A percentile compares a stretch with the other conserved stretches of the same genome.
Evolutionary conservation across 1,284 basidiomycete species (phyloP).

Genomic region (Sparassis latifolia): DNA sequence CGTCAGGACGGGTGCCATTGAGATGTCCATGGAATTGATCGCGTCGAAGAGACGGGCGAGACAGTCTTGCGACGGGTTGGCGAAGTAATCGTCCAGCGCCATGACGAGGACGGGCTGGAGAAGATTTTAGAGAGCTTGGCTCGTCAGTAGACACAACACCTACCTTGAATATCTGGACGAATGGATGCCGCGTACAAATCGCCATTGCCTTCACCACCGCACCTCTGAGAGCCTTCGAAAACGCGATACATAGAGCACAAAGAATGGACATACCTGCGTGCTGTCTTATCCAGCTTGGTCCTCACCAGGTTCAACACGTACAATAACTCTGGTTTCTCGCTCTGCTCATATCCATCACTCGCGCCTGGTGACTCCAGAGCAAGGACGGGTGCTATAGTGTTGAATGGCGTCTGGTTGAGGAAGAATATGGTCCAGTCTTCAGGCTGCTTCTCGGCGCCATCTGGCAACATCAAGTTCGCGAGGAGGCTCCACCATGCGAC

Average conservation of each 20-base stretch:
- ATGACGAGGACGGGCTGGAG: constrained; percentile 83
- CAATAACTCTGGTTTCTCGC: constrained; percentile 50
- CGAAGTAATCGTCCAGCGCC: constrained; percentile 94
- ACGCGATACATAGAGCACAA: constrained; percentile 1
- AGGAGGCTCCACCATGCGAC: constrained; percentile 53
- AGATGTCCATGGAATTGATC: constrained; percentile 88
- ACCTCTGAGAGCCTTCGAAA: constrained; percentile 49
- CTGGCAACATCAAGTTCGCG: constrained; percentile 97
- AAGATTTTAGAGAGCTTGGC: neutral
- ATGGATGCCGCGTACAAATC: constrained; percentile 92
- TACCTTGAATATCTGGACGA: constrained; percentile 97
- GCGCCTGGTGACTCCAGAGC: constrained; percentile 50
- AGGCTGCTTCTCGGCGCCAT: constrained; percentile 89
- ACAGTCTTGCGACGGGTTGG: constrained; percentile 81
- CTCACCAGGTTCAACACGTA: constrained; percentile 95
- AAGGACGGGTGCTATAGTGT: constrained; percentile 75
- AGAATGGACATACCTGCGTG: constrained; percentile 58
- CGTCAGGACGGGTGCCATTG: constrained; percentile 69
- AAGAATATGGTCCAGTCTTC: constrained; percentile 99
- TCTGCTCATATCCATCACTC: constrained; percentile 33
- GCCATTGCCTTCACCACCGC: constrained; percentile 95
- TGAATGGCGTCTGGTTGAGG: constrained; percentile 86
- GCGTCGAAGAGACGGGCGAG: constrained; percentile 87
- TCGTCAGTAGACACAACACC: constrained; percentile 12
- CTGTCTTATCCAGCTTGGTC: constrained; percentile 88